These are phyloP conservation scores for Colletotrichum somersetense DNA, from an alignment of 2,329 filamentous ascomycete species.

Conservation along the genomic window DNA sequence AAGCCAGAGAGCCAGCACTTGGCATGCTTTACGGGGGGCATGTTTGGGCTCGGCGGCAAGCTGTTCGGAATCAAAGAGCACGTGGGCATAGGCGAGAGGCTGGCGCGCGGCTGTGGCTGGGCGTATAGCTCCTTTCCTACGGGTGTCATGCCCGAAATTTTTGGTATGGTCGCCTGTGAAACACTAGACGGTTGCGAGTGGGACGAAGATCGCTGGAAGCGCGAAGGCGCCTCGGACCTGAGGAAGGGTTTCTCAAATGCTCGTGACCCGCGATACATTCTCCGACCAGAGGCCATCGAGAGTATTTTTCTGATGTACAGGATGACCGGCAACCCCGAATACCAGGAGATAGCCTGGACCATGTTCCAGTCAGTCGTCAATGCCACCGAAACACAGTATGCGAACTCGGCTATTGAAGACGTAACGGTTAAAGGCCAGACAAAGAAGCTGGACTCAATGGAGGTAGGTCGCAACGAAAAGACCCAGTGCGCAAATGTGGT, in stretches of 20 bases:
- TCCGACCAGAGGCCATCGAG: conserved; percentile 66
- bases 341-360: conserved; percentile 65
- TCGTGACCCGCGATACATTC: conserved; percentile 63
- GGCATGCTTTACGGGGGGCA: conserved; percentile 65
- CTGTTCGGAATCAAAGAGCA: conserved; percentile 57
- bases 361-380: conserved; percentile 64
- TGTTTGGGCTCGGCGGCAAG: conserved; percentile 62
- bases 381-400: conserved; percentile 60
- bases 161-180: conserved; percentile 57
- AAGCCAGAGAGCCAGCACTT: conserved; percentile 59
- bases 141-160: conserved; percentile 67
- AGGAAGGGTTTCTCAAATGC: conserved; percentile 73
- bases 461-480: conserved; percentile 45
- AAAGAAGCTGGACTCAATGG: conserved; percentile 56
- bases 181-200: conserved; percentile 60
- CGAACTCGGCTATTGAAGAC: conserved; percentile 62
- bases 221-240: conserved; percentile 45
- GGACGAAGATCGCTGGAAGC: conserved; percentile 48
- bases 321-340: conserved; percentile 61
- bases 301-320: conserved; percentile 68
- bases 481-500: neutral
- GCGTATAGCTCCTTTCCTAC: conserved; percentile 61
- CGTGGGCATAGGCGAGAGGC: conserved; percentile 57
- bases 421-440: conserved; percentile 62
- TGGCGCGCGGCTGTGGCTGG: conserved; percentile 65